Evolutionary conservation across 169 alveolate genomes (phyloP).

Genomic region (Plasmodium coatneyi): DNA sequence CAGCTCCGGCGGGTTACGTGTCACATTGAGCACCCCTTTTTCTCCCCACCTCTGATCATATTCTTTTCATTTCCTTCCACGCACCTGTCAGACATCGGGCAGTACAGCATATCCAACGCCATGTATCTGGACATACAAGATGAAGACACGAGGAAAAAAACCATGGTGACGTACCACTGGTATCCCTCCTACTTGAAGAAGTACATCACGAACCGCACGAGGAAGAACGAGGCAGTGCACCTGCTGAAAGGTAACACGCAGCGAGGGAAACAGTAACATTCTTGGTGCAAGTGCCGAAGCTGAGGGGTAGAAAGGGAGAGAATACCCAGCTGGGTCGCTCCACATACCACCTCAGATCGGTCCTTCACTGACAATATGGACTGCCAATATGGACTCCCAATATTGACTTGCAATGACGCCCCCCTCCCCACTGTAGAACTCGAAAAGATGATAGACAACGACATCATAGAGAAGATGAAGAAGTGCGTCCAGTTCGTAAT

Average conservation of each 20-base stretch:
- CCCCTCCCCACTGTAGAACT: neutral
- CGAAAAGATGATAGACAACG: slow-evolving; percentile 6
- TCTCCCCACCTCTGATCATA: neutral
- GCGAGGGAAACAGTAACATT: neutral
- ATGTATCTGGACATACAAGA: slow-evolving; percentile 13
- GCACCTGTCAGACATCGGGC: neutral
- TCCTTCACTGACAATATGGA: too few species aligned
- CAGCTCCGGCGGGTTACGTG: neutral
- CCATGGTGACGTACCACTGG: slow-evolving; percentile 42
- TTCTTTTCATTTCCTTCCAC: neutral
- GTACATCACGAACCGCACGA: neutral
- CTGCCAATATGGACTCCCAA: neutral
- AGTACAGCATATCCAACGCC: slow-evolving; percentile 38
- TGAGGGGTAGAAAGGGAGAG: neutral
- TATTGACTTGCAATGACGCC: too few species aligned
- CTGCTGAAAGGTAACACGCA: slow-evolving; percentile 32
- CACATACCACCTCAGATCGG: neutral
- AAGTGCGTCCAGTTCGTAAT: slow-evolving; percentile 17
- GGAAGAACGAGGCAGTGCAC: slow-evolving; percentile 7
- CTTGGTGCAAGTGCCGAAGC: neutral
- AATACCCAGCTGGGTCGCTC: neutral
- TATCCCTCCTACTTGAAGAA: slow-evolving; percentile 41
- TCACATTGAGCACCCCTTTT: neutral
- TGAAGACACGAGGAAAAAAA: slow-evolving; percentile 2
- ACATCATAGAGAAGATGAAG: slow-evolving; percentile 37